Percentiles rank a stretch among this genome's conserved stretches.
Conservation (phyloP, 805 yeast genomes). For the Candida insectalens region DNA sequence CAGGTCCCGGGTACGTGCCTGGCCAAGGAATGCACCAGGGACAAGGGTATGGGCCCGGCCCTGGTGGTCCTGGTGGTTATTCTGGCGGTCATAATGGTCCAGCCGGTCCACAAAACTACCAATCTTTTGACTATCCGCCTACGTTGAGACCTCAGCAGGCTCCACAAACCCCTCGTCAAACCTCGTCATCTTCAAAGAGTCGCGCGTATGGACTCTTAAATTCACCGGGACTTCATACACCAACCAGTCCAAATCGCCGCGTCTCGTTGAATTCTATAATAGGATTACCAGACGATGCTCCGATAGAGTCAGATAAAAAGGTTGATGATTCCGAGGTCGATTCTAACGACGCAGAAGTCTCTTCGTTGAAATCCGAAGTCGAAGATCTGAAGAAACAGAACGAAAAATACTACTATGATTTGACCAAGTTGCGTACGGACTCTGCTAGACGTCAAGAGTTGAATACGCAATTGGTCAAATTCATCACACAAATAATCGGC, state of each 20-base stretch:
- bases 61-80: no score
- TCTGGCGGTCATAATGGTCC: no score
- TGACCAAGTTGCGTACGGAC: conserved; percentile 5
- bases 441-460: conserved; percentile 1
- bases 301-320: no score
- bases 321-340: no score
- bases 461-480: conserved; percentile 2
- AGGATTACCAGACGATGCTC: conserved; percentile 1
- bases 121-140: no score
- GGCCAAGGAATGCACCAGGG: no score
- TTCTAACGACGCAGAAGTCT: not conserved
- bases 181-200: no score
- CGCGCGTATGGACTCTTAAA: conserved; percentile 1
- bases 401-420: conserved; percentile 4
- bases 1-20: no score
- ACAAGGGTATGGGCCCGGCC: no score
- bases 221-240: not conserved
- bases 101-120: no score
- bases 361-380: not conserved
- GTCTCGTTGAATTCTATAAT: conserved; percentile 1
- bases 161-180: no score
- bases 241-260: not conserved
- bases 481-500: conserved; percentile 4
- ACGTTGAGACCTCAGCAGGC: no score
- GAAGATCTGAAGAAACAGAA: conserved; percentile 8